Base-by-base conservation (phyloP, 345 rosid species). In the Populus ilicifolia region DNA sequence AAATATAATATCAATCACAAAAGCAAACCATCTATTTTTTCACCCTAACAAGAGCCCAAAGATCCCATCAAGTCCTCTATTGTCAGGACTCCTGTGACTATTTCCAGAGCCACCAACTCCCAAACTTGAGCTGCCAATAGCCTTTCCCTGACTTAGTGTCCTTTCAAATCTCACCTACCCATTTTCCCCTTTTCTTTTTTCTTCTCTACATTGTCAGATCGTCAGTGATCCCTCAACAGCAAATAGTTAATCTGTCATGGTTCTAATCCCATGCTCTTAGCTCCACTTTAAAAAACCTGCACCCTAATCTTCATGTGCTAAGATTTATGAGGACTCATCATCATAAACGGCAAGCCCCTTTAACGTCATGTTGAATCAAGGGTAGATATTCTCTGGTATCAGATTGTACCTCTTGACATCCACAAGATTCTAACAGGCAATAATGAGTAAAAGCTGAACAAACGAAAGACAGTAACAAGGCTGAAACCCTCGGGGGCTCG, bases 261-360 rank as follows among this genome's bases (percentile, higher is more conserved):
- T 59, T 46, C 43, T 16, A 59, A 77, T 70, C 69, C 74, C 74
- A n/a, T 77, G 44, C n/a, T 76, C 69, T 61, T 59, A 56, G 67
- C 59, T 62, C 48, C 23, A 63, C 16, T 14, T 12, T 50, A 18
- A 30, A 17, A 35, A 39, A 41, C 41, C 70, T 61, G 35, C 7
- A 46, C 75, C 35, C 63, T 33, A 21, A 35, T 16, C 52, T 56
- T 39, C n/a, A 33, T 6, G 68, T 1, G 3, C 68, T 27, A 6
- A 0, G 68, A 30, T 65, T 30, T 30, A 56, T 8, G 62, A 56
- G 25, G 27, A 56, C 62, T 2, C 0, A 10, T 8, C 62, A 8
- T n/a, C 13, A 3, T 21, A 23, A 30, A 46, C 9, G 27, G 8
- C 5, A 1, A 6, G n/a, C 36, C 63, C 2, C 68, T 7, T 23